Conservation (phyloP, 2,329 filamentous ascomycete species). For the Aspergillus neotritici region DNA sequence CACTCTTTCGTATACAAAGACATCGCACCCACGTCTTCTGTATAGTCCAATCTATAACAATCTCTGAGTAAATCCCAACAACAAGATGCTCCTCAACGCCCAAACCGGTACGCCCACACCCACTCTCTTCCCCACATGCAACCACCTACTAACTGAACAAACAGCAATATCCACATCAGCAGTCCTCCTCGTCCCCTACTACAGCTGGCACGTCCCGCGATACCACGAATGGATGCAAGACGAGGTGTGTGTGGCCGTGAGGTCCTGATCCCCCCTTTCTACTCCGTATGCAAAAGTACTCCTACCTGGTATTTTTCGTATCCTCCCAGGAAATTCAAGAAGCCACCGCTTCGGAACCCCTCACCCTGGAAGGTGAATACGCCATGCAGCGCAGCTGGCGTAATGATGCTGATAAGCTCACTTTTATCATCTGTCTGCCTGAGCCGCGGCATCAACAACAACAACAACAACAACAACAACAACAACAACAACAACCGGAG, state of each 20-base stretch:
- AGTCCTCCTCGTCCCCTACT: slow-evolving; percentile 78
- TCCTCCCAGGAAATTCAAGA: slow-evolving; percentile 59
- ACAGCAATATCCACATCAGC: slow-evolving; percentile 61
- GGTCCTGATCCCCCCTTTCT: background rate
- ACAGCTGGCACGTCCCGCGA: slow-evolving; percentile 68
- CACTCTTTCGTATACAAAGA: background rate
- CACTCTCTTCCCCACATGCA: background rate
- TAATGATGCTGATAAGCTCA: slow-evolving; percentile 75
- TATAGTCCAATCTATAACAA: background rate
- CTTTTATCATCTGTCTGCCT: slow-evolving; percentile 74
- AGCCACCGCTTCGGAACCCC: slow-evolving; percentile 80
- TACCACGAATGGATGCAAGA: slow-evolving; percentile 95
- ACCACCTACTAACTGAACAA: slow-evolving; percentile 1
- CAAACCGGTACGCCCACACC: slow-evolving; percentile 25
- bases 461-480: background rate
- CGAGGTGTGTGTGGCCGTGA: slow-evolving; percentile 42
- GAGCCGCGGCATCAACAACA: background rate
- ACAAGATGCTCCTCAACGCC: slow-evolving; percentile 31
- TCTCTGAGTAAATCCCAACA: background rate
- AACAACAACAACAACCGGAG: background rate
- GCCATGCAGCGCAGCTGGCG: slow-evolving; percentile 89
- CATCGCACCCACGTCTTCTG: background rate
- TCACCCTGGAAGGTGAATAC: slow-evolving; percentile 76
- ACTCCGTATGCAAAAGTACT: background rate
- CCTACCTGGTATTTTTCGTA: background rate